phyloP scores from a whole-genome alignment of 495 filamentous ascomycete genomes.

The Neurospora tetraspora region DNA sequence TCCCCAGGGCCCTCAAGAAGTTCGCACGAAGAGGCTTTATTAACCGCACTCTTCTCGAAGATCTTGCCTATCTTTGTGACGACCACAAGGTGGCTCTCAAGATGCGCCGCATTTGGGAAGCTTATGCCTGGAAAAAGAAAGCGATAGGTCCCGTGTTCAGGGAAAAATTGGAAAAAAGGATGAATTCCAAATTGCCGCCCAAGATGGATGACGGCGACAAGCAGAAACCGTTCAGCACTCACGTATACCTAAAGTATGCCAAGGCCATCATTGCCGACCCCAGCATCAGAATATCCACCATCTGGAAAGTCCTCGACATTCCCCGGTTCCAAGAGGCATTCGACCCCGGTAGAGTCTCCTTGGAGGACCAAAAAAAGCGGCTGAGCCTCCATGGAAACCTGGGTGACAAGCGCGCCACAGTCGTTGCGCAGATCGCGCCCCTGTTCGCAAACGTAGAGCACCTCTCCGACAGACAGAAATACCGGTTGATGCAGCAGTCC shows the following conservation, averaged over 20 bases:
- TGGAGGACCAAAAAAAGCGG: not conserved
- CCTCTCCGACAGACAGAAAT: constrained; percentile 23
- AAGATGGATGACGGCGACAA: not conserved
- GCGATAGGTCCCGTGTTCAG: not conserved
- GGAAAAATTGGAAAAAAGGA: not conserved
- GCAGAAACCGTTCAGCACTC: not conserved
- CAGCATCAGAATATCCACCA: constrained; percentile 5
- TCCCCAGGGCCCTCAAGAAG: not conserved
- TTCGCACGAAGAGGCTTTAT: not conserved
- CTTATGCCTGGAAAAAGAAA: not conserved
- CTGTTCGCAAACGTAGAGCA: constrained; percentile 24
- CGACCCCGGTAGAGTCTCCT: not conserved
- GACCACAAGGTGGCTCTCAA: not conserved
- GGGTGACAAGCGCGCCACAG: not conserved
- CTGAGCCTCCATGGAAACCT: not conserved
- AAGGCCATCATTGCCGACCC: constrained; percentile 15
- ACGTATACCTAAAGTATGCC: constrained; percentile 2
- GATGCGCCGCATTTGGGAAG: not conserved
- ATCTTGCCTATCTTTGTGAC: not conserved
- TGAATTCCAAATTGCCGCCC: not conserved
- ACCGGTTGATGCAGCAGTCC: constrained; percentile 30
- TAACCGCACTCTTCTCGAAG: not conserved
- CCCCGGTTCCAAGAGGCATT: constrained; percentile 1
- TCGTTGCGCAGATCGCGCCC: constrained; percentile 22
- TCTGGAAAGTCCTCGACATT: constrained; percentile 19